Percentiles rank a stretch among this genome's conserved stretches.
Evolutionary conservation across 192 early-diverging fungal species (phyloP).

Genomic region (Coemansia sp.): DNA sequence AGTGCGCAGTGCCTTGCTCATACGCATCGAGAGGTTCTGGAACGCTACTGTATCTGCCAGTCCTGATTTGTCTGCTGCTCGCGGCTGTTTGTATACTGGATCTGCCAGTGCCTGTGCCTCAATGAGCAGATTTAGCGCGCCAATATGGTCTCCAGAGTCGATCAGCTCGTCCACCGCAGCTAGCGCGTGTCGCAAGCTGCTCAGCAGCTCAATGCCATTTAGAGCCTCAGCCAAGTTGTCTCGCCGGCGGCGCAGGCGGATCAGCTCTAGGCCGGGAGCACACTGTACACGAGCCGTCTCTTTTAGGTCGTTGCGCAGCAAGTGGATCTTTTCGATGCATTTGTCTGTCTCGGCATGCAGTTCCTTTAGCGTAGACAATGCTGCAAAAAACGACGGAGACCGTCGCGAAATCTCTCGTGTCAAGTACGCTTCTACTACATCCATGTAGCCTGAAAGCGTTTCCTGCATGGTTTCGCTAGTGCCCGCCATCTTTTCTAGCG

Average conservation of each 20-base stretch:
- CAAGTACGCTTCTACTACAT: slow-evolving; percentile 91
- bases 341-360: slow-evolving; percentile 88
- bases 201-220: slow-evolving; percentile 67
- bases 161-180: slow-evolving; percentile 82
- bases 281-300: slow-evolving; percentile 63
- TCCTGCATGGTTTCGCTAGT: slow-evolving; percentile 81
- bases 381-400: slow-evolving; percentile 95
- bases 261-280: slow-evolving; percentile 78
- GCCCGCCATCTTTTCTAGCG: slow-evolving; percentile 51
- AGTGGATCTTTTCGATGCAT: slow-evolving; percentile 86
- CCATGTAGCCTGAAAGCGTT: slow-evolving; percentile 83
- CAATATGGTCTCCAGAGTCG: slow-evolving; percentile 79
- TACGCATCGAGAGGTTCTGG: slow-evolving; percentile 22
- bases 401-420: slow-evolving; percentile 91
- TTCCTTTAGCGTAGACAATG: slow-evolving; percentile 87
- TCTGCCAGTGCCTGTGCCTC: slow-evolving; percentile 65
- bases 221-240: slow-evolving; percentile 70
- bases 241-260: slow-evolving; percentile 71
- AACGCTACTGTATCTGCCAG: slow-evolving; percentile 28
- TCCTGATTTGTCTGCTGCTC: not conserved
- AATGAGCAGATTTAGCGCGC: slow-evolving; percentile 84
- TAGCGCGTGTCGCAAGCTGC: slow-evolving; percentile 73
- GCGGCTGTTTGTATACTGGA: slow-evolving; percentile 6
- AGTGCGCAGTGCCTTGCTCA: slow-evolving; percentile 15
- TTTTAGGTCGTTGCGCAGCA: slow-evolving; percentile 67